phyloP scores from a whole-genome alignment of 805 yeast species.

The Saccharomycopsis babjevae region DNA sequence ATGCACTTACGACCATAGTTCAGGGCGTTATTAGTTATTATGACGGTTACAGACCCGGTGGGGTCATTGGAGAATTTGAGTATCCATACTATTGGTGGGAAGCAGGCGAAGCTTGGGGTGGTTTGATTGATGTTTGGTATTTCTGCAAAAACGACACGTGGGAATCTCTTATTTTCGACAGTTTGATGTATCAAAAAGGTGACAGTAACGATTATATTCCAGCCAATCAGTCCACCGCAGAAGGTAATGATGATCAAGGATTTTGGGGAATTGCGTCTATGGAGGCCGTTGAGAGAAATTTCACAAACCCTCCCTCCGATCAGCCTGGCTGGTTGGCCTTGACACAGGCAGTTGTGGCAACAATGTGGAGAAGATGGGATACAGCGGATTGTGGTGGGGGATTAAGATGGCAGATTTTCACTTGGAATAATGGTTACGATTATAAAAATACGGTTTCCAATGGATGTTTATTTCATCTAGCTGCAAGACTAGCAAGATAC shows the following conservation, averaged over 20 bases:
- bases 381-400: conserved; percentile 57
- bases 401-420: conserved; percentile 83
- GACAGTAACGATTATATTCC: conserved; percentile 63
- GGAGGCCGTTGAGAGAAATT: conserved; percentile 78
- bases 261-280: conserved; percentile 85
- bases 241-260: conserved; percentile 91
- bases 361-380: conserved; percentile 80
- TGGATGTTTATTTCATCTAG: conserved; percentile 70
- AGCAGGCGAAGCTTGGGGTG: conserved; percentile 66
- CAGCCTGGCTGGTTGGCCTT: conserved; percentile 65
- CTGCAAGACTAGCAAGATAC: conserved; percentile 76
- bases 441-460: conserved; percentile 85
- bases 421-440: conserved; percentile 81
- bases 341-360: conserved; percentile 79
- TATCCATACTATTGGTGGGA: conserved; percentile 87
- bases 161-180: conserved; percentile 41
- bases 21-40: conserved; percentile 60
- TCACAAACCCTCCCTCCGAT: conserved; percentile 52
- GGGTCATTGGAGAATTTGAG: conserved; percentile 62
- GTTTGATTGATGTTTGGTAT: conserved; percentile 55
- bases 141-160: conserved; percentile 60
- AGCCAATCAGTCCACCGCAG: conserved; percentile 68
- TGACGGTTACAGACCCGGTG: conserved; percentile 48
- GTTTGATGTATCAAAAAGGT: conserved; percentile 58
- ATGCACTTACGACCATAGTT: conserved; percentile 47